A percentile compares a stretch with the other conserved stretches of the same genome.
Conservation (phyloP, 2,329 filamentous ascomycete species). For the Aureobasidium sp. region DNA sequence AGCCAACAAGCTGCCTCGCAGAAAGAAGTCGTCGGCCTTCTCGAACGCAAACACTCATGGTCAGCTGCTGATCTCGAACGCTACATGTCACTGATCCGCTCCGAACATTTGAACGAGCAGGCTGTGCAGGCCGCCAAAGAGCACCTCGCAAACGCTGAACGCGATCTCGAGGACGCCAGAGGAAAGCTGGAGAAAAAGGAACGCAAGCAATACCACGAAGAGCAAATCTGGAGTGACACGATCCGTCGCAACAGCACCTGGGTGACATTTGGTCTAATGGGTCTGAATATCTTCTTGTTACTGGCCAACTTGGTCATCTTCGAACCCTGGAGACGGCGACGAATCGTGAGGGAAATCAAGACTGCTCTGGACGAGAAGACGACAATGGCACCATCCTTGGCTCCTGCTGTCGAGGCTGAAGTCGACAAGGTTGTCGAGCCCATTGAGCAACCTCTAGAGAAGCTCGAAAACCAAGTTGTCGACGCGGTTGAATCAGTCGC, state of each 20-base stretch:
- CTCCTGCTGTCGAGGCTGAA: neutral
- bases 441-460: slow-evolving; percentile 16
- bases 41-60: slow-evolving; percentile 94
- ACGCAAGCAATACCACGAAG: slow-evolving; percentile 89
- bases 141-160: slow-evolving; percentile 66
- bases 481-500: slow-evolving; percentile 19
- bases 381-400: slow-evolving; percentile 27
- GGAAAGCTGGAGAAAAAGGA: slow-evolving; percentile 74
- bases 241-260: slow-evolving; percentile 94
- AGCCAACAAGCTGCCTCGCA: slow-evolving; percentile 79
- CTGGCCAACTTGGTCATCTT: slow-evolving; percentile 80
- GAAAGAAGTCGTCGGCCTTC: slow-evolving; percentile 87
- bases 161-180: slow-evolving; percentile 69
- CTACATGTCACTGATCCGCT: slow-evolving; percentile 86
- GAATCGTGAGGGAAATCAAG: slow-evolving; percentile 72
- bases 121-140: slow-evolving; percentile 67
- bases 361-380: slow-evolving; percentile 64
- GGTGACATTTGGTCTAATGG: slow-evolving; percentile 98
- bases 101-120: slow-evolving; percentile 88
- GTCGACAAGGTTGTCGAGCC: neutral
- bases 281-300: slow-evolving; percentile 85
- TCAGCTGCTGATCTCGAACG: slow-evolving; percentile 79
- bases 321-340: slow-evolving; percentile 80
- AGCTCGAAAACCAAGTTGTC: slow-evolving; percentile 22
- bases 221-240: slow-evolving; percentile 98